phyloP scores from a whole-genome alignment of 2,329 filamentous ascomycete species.

The Fusarium annulatum region DNA sequence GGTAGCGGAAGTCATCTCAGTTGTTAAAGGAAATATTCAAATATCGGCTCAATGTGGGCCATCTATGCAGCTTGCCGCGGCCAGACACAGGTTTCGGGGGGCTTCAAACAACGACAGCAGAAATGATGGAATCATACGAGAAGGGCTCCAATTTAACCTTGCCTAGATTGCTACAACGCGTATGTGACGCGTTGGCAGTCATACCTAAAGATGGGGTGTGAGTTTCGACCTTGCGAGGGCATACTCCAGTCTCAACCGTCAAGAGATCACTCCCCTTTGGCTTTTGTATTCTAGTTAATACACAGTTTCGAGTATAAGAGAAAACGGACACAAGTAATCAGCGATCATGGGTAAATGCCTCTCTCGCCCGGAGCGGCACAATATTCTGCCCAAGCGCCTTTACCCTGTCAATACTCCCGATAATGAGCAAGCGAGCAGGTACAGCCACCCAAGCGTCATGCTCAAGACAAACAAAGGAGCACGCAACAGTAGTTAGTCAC shows the following conservation, averaged over 20 bases:
- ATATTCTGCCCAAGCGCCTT: not conserved
- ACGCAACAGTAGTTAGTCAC: not conserved
- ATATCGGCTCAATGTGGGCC: not conserved
- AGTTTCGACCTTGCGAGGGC: not conserved
- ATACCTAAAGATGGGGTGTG: not conserved
- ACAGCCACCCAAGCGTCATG: not conserved
- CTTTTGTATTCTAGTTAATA: not conserved
- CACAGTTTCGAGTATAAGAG: rapidly evolving
- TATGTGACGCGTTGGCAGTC: not conserved
- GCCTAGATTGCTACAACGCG: too few relatives aligned
- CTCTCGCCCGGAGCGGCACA: not conserved
- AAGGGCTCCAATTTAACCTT: not conserved
- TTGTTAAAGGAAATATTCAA: too few relatives aligned
- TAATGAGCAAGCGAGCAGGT: not conserved
- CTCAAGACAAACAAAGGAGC: not conserved
- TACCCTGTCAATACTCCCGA: not conserved
- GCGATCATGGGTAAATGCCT: not conserved
- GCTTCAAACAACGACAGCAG: not conserved
- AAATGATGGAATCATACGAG: not conserved
- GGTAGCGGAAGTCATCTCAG: not conserved
- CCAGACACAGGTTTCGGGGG: not conserved
- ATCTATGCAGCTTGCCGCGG: not conserved
- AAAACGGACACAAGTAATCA: rapidly evolving
- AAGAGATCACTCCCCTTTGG: not conserved
- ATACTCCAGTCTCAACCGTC: not conserved